phyloP scores from a whole-genome alignment of 352 stramenopile species.

The Phytopythium aichiense region DNA sequence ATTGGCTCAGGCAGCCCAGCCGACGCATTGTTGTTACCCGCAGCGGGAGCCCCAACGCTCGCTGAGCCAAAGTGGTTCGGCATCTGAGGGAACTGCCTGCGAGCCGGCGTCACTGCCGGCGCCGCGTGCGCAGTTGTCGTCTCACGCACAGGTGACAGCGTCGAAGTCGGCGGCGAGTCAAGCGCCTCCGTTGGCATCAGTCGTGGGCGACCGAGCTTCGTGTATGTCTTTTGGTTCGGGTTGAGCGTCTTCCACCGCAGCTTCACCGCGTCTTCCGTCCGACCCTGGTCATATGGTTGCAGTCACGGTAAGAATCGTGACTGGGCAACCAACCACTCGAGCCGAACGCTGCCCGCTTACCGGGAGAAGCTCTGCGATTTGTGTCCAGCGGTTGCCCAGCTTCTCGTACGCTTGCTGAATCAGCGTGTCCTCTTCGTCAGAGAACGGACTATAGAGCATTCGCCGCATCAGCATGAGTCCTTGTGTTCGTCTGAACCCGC shows the following conservation, averaged over 20 bases:
- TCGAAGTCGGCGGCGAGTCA: slow-evolving; percentile 27
- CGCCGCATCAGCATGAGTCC: background rate
- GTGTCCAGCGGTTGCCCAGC: slow-evolving; percentile 85
- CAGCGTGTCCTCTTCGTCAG: slow-evolving; percentile 58
- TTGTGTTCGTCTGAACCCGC: background rate
- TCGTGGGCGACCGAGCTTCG: slow-evolving; percentile 65
- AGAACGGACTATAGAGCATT: slow-evolving; percentile 40
- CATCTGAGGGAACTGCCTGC: background rate
- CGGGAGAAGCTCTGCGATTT: slow-evolving; percentile 78
- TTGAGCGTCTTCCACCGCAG: slow-evolving; percentile 81
- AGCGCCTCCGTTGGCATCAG: slow-evolving; percentile 44
- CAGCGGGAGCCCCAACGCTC: background rate
- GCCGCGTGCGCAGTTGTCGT: background rate
- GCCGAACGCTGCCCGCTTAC: slow-evolving; percentile 16
- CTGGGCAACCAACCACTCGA: background rate
- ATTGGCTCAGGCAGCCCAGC: slow-evolving; percentile 37
- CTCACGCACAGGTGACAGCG: slow-evolving; percentile 15
- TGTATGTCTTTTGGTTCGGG: slow-evolving; percentile 72
- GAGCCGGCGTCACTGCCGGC: background rate
- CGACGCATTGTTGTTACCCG: slow-evolving; percentile 5
- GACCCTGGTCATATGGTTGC: slow-evolving; percentile 24
- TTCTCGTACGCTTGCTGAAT: slow-evolving; percentile 79
- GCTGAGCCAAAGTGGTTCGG: background rate
- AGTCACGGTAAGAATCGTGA: background rate
- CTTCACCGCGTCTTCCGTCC: slow-evolving; percentile 80